Base-by-base conservation (phyloP, 2,329 filamentous ascomycete genomes). In the Polytolypa hystricis region DNA sequence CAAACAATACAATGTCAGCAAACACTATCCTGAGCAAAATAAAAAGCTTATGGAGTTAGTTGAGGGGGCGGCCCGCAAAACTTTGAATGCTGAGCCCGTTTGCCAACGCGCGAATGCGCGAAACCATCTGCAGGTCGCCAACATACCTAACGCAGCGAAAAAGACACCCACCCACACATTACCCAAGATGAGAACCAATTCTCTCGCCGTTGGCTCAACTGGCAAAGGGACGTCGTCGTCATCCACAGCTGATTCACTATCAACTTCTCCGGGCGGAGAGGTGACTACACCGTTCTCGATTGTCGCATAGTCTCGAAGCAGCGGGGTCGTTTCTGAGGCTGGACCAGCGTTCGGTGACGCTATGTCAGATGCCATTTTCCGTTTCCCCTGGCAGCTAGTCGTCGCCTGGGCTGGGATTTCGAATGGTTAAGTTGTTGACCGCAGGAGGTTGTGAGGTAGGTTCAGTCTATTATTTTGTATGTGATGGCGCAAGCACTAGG, bases 131-230 rank as follows among this genome's bases (percentile, higher is more conserved):
- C 10, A n/a, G 26, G 23, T 3, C 4, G 25, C 27, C 40, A 12
- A 33, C 45, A 20, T 46, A 69, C 66, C 69, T n/a, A 74, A 50
- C 3, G 71, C 71, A 32, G 71, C 70, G 26, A 74, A 62, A 44
- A 75, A 74, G 1, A 69, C 67, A 4, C 68, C 66, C 2, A 72
- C 43, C 68, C 70, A 74, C 10, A 71, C 57, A 35, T 63, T 65
- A 1, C 58, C 51, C 52, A 74, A 58, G 9, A 70, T 68, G 4
- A 66, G 28, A 7, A 73, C 43, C 39, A 74, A 49, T 44, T 66
- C 64, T 31, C 49, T 57, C 2, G 62, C 67, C 18, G 52, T 65
- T 15, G 60, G 62, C 47, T 72, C 68, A n/a, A 66, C 57, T n/a
- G 49, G 47, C 31, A 58, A 35, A 2, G 53, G 50, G 10, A 39